Evolutionary conservation across 179 eudicot species (phyloP), one percentile per base, ranked within the genome.

Genomic region (Beta macrorhiza): DNA sequence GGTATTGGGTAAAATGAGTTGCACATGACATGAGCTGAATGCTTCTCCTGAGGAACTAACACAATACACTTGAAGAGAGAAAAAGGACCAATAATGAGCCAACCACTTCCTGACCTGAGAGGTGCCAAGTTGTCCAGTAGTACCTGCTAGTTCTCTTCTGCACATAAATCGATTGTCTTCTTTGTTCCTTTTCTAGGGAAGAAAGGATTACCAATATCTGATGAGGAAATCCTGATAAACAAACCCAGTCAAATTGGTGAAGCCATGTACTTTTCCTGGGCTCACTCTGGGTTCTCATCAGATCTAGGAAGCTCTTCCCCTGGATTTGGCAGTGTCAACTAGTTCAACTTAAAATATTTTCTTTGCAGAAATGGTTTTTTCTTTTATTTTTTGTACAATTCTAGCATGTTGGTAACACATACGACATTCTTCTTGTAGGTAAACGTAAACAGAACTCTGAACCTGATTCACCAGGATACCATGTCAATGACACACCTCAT

Each of bases 401-500:
- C 37, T n/a, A 17, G 17, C 6, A 5, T 22, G 25, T 11, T 52
- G 74, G 22, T 75, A 20, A 45, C 14, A 57, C 17, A 11, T 45
- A n/a, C 12, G 7, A 7, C 45, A 59, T 56, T 6, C 20, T 79
- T 69, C 58, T 49, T 65, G 69, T 53, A 83, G 83, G 83, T 65
- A 67, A 51, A 45, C 16, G 19, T 37, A 76, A 63, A 76, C 77
- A 62, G 67, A 72, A 37, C 53, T 42, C 74, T 63, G 67, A 17
- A 64, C 5, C 65, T 75, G 44, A 20, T 45, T 80, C 61, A 29
- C 37, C 29, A 17, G 80, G 74, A 71, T 70, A 47, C 42, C 74
- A 75, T 80, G 77, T 79, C 20, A 55, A 75, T 53, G 72, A 20
- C 71, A 8, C 86, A 63, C 77, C 67, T 76, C 42, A 22, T 55